Conservation (phyloP, 345 rosid genomes). For the Litchi chinensis region DNA sequence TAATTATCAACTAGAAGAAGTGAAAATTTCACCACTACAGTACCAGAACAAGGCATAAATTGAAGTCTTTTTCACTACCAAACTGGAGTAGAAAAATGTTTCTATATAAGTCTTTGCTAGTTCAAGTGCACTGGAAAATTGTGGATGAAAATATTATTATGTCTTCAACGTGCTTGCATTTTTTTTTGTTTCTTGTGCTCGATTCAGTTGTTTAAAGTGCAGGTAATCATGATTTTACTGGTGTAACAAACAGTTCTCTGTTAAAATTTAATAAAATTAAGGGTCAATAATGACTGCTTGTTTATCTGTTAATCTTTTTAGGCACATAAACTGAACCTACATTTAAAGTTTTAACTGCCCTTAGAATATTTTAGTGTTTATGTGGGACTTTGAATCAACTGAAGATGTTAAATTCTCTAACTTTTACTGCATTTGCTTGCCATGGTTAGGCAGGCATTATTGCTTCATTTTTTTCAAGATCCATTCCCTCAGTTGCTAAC, state of each 20-base stretch:
- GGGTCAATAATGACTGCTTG: constrained; percentile 23
- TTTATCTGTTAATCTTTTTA: not conserved
- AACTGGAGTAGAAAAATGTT: not conserved
- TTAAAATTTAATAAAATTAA: not conserved
- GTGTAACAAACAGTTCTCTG: not conserved
- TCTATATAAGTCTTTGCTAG: not conserved
- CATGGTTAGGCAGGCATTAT: constrained; percentile 9
- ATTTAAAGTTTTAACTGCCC: constrained; percentile 10
- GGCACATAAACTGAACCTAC: constrained; percentile 13
- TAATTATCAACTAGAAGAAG: not conserved
- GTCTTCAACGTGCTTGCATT: not conserved
- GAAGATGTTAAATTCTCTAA: not conserved
- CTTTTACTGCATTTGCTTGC: not conserved
- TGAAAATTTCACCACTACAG: not conserved
- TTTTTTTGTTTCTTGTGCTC: constrained; percentile 12
- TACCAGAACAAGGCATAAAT: too few species aligned
- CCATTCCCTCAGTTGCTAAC: constrained; percentile 31
- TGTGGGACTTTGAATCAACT: constrained; percentile 10
- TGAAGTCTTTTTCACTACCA: not conserved
- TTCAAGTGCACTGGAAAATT: constrained; percentile 4
- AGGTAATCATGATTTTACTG: not conserved
- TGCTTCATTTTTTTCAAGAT: constrained; percentile 18
- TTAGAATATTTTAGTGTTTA: not conserved
- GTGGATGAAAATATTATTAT: not conserved
- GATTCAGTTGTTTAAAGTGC: constrained; percentile 7